These are phyloP conservation scores for Claviceps sp. DNA, from an alignment of 2,329 filamentous ascomycete species.

Conservation along the genomic window DNA sequence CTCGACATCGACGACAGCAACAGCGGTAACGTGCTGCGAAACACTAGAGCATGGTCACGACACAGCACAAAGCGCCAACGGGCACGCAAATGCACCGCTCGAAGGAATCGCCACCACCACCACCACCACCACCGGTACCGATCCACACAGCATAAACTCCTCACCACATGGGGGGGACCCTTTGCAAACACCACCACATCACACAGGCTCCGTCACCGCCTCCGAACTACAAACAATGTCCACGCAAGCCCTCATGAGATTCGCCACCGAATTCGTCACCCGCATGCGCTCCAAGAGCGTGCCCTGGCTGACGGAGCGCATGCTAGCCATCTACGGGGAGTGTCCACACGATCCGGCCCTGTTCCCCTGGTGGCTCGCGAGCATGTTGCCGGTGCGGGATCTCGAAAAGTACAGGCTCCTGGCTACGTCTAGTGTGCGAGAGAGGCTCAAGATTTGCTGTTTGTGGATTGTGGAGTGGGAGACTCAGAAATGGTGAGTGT, in stretches of 20 bases:
- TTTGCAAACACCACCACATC: background rate
- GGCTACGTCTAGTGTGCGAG: conserved; percentile 59
- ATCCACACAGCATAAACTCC: no score
- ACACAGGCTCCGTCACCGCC: background rate
- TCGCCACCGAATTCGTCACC: conserved; percentile 52
- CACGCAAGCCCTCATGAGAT: conserved; percentile 55
- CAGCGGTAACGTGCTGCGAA: no score
- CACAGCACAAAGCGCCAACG: no score
- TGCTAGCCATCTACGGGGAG: conserved; percentile 62
- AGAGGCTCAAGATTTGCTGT: conserved; percentile 71
- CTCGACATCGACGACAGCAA: no score
- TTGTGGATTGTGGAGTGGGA: conserved; percentile 66
- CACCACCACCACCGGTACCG: no score
- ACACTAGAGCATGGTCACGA: no score
- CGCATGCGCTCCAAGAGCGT: conserved; percentile 56
- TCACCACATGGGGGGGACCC: no score
- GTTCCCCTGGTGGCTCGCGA: conserved; percentile 87
- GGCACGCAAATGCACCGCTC: no score
- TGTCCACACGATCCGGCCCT: conserved; percentile 61
- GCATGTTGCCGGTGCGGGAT: conserved; percentile 63
- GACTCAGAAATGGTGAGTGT: conserved; percentile 53
- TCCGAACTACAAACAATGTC: conserved; percentile 35
- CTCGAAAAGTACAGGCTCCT: conserved; percentile 69
- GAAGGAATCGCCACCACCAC: no score
- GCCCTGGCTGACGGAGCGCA: conserved; percentile 60